A percentile compares a stretch with the other conserved stretches of the same genome.
These are phyloP conservation scores for Boletus huronensis DNA, from an alignment of 768 basidiomycete species.

Conservation along the genomic window DNA sequence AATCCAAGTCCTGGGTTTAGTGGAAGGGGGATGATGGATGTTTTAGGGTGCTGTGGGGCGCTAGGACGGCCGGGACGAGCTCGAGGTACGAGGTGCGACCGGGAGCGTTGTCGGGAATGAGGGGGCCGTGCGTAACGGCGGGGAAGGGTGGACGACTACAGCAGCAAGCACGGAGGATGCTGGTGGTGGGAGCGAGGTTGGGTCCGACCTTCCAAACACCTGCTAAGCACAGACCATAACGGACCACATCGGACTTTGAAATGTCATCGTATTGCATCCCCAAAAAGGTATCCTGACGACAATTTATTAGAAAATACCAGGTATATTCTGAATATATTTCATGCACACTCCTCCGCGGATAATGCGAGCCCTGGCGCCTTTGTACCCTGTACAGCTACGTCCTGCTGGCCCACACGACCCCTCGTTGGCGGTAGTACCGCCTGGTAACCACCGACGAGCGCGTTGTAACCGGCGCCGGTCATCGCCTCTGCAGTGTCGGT, in stretches of 20 bases:
- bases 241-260: constrained; percentile 34
- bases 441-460: background rate
- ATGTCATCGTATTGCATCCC: constrained; percentile 19
- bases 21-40: constrained; percentile 28
- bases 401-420: background rate
- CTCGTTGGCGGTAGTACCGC: background rate
- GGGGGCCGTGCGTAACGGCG: constrained; percentile 45
- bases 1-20: constrained; percentile 33
- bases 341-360: constrained; percentile 9
- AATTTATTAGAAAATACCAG: constrained; percentile 21
- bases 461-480: background rate
- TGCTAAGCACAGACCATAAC: constrained; percentile 39
- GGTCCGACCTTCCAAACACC: constrained; percentile 41
- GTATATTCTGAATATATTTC: too few relatives aligned
- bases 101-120: constrained; percentile 26
- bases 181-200: constrained; percentile 60
- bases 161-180: constrained; percentile 37
- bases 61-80: constrained; percentile 24
- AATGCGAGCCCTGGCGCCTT: background rate
- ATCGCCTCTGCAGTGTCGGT: background rate
- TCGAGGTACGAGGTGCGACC: constrained; percentile 21
- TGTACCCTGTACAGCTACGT: background rate
- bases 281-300: constrained; percentile 8
- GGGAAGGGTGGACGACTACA: constrained; percentile 35
- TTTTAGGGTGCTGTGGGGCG: constrained; percentile 27